Evolutionary conservation across 306 rosid genomes (phyloP).

Genomic region (Lathyrus oleraceus): DNA sequence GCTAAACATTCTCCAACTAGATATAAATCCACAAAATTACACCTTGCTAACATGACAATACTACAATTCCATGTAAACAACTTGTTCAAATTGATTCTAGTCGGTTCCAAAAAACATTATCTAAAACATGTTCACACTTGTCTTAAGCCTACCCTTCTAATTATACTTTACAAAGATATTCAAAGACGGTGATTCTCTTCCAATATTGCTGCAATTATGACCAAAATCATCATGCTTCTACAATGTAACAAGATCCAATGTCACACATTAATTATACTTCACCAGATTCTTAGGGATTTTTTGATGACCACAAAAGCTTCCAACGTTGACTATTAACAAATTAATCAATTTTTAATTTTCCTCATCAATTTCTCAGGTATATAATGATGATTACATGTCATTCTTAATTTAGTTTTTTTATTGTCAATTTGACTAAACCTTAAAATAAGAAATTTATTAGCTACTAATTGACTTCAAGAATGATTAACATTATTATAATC

Average conservation of each 20-base stretch:
- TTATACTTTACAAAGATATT: constrained; percentile 36
- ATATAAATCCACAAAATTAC: constrained; percentile 33
- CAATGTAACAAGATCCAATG: constrained; percentile 11
- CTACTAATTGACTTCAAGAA: constrained; percentile 36
- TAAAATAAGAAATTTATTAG: constrained; percentile 21
- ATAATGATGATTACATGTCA: constrained; percentile 39
- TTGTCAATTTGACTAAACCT: constrained; percentile 24
- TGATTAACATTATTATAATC: constrained; percentile 38
- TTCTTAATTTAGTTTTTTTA: constrained; percentile 6
- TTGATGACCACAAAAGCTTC: constrained; percentile 32
- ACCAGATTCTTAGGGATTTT: constrained; percentile 68
- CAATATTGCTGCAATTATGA: constrained; percentile 36
- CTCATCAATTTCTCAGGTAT: constrained; percentile 34
- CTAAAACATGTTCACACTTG: constrained; percentile 17
- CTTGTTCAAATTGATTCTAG: constrained; percentile 26
- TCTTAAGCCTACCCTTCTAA: constrained; percentile 40
- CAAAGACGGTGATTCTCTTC: constrained; percentile 43
- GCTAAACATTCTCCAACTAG: constrained; percentile 29
- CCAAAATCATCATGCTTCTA: constrained; percentile 34
- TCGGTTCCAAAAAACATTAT: constrained; percentile 47
- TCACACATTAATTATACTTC: constrained; percentile 32
- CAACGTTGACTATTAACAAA: constrained; percentile 33
- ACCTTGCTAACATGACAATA: constrained; percentile 36
- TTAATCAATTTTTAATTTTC: not conserved
- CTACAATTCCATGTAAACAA: constrained; percentile 1